Conservation (phyloP, 2,329 filamentous ascomycete genomes). For the Herpotrichia juniperi region DNA sequence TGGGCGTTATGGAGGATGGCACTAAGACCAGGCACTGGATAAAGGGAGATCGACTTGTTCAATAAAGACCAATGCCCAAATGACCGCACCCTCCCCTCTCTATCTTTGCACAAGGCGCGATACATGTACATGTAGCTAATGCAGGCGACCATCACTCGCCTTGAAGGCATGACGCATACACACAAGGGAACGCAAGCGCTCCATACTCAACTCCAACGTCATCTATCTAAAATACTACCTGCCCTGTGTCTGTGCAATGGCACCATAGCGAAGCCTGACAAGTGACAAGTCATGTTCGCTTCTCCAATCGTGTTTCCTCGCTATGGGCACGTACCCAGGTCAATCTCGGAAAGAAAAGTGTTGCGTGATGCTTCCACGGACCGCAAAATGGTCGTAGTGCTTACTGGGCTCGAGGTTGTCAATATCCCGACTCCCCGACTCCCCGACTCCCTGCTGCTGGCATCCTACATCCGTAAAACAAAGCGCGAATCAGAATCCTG, state of each 20-base stretch:
- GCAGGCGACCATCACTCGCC: constrained; percentile 9
- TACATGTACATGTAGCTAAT: constrained; percentile 12
- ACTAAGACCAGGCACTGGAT: constrained; percentile 14
- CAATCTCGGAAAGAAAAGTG: constrained; percentile 9
- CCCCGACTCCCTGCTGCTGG: constrained; percentile 1
- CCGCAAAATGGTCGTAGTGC: background rate
- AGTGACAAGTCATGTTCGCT: background rate
- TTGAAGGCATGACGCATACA: constrained; percentile 8
- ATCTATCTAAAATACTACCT: background rate
- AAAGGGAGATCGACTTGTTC: constrained; percentile 21
- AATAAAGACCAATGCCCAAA: constrained; percentile 8
- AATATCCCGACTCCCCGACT: background rate
- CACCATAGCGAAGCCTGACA: constrained; percentile 1
- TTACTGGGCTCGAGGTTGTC: background rate
- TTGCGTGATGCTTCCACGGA: constrained; percentile 8
- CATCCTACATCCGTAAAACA: background rate
- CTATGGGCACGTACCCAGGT: background rate
- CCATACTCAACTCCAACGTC: background rate
- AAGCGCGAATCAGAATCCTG: constrained; percentile 2
- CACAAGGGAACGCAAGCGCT: background rate
- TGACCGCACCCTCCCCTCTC: background rate
- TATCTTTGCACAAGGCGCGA: constrained; percentile 3
- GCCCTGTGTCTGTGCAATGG: background rate
- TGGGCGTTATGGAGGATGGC: background rate
- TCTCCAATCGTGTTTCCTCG: background rate